Evolutionary conservation across 495 filamentous ascomycete species (phyloP), one percentile per base, ranked within the genome.

Genomic region (Durotheca rogersii): DNA sequence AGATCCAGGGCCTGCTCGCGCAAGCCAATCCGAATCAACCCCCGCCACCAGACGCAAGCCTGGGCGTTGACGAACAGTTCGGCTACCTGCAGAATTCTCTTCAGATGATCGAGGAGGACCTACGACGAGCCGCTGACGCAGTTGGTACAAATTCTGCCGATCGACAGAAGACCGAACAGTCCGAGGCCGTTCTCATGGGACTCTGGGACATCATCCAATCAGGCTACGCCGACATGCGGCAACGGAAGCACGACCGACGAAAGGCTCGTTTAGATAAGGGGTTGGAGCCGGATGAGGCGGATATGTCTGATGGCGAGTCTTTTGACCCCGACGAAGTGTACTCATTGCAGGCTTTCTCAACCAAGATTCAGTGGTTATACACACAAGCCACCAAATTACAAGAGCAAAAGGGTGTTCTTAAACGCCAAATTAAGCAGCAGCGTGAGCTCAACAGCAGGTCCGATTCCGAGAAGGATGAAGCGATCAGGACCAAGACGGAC

Each of bases 401-500:
- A 29, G 89, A 95, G 52, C 89, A 95, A 54, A 90, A 95, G 66
- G 78, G 79, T 38, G 90, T 90, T 12, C 69, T 95, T 16, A 84
- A 87, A 51, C 83, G 88, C 2, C 90, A 96, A 56, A 89, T 95
- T 56, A 89, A 94, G 69, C 89, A 95, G 64, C 90, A 96, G 67
- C 84, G 89, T 31, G 89, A 93, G 59, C 78, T 95, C 40, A 93
- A 90, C 64, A 87, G 75, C 76, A 75, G 73, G 53, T 76, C 73
- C 40, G 80, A 79, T 37, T 71, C 74, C 2, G 81, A 84, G 47
- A 85, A 84, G 48, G 79, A 81, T 47, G 74, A 76, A 15, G 79
- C 79, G 43, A 50, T 81, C n/a, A 58, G 62, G 15, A 57, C 66
- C 31, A 75, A 73, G 52, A 69, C 72, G 41, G 72, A 75, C 7